Evolutionary conservation across 2,329 filamentous ascomycete genomes (phyloP).

Genomic region (Zopfia rhizophila): DNA sequence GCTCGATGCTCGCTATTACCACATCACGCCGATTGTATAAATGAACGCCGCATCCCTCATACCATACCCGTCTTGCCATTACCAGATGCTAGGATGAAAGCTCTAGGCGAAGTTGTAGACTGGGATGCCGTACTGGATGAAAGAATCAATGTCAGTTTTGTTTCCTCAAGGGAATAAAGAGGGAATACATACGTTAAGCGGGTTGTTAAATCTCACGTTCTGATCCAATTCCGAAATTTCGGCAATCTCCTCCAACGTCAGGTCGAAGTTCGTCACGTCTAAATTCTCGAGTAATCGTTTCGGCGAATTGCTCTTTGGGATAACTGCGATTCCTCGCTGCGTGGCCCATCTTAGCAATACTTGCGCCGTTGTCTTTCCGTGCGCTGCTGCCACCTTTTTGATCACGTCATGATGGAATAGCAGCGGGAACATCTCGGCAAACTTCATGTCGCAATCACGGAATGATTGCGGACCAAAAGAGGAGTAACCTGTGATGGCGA

Average conservation of each 20-base stretch:
- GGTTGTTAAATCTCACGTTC: conserved; percentile 46
- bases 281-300: conserved; percentile 46
- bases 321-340: conserved; percentile 64
- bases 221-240: conserved; percentile 44
- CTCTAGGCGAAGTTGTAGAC: conserved; percentile 47
- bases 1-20: conserved; percentile 8
- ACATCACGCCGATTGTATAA: conserved; percentile 3
- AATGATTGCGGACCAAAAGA: conserved; percentile 59
- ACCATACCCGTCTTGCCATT: conserved; percentile 4
- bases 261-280: conserved; percentile 43
- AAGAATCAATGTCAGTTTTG: conserved; percentile 4
- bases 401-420: conserved; percentile 63
- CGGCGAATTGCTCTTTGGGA: conserved; percentile 48
- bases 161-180: background rate
- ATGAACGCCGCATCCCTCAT: conserved; percentile 4
- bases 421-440: conserved; percentile 42
- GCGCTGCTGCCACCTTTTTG: conserved; percentile 72
- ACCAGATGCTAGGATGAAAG: background rate
- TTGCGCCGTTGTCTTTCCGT: conserved; percentile 77
- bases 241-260: conserved; percentile 40
- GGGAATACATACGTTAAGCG: conserved; percentile 43
- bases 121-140: conserved; percentile 22
- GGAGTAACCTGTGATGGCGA: conserved; percentile 50
- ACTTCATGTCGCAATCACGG: conserved; percentile 48
- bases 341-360: conserved; percentile 88